Evolutionary conservation across 2,329 filamentous ascomycete species (phyloP).

Genomic region (Tolypocladium guangdongense): DNA sequence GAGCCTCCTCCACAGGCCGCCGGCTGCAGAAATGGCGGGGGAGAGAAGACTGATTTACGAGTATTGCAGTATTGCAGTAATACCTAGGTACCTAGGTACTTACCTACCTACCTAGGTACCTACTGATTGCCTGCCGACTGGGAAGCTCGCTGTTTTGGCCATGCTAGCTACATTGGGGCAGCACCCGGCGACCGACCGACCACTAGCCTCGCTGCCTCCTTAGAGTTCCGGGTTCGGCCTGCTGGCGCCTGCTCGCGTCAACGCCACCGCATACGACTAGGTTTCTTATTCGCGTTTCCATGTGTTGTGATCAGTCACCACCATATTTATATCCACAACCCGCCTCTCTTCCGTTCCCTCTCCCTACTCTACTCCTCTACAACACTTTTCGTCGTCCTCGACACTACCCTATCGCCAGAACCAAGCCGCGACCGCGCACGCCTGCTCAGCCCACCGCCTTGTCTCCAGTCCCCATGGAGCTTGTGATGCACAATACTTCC

Average conservation of each 20-base stretch:
- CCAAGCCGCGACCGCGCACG: neutral
- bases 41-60: too few relatives aligned
- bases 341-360: neutral
- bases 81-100: too few relatives aligned
- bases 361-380: neutral
- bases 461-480: constrained; percentile 2
- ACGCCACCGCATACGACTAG: neutral
- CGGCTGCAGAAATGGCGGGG: neutral
- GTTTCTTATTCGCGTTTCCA: neutral
- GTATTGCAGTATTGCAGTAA: too few relatives aligned
- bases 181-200: neutral
- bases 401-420: neutral
- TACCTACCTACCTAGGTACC: too few relatives aligned
- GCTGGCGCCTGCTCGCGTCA: neutral
- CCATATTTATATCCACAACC: neutral
- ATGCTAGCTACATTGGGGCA: neutral
- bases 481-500: neutral
- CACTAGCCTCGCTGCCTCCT: neutral
- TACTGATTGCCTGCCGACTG: too few relatives aligned
- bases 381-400: neutral
- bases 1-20: neutral
- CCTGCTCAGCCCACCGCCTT: neutral
- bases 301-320: neutral
- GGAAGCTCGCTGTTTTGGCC: neutral
- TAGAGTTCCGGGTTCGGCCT: neutral